Percentiles rank a stretch among this genome's conserved stretches.
These are phyloP conservation scores for Xylaria hypoxylon DNA, from an alignment of 2,329 filamentous ascomycete species.

Conservation along the genomic window DNA sequence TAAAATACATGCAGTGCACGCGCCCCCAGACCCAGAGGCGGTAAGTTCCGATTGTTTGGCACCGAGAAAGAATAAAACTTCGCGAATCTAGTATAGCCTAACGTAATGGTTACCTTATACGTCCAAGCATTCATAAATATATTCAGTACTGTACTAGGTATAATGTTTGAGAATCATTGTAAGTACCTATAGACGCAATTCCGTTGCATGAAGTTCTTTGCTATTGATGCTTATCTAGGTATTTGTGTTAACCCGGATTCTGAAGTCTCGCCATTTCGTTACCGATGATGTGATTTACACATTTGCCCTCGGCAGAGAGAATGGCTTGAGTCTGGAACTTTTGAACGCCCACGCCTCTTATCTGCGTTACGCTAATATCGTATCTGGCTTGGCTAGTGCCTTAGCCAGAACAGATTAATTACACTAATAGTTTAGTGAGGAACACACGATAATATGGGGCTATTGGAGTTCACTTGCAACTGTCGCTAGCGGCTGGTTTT, in stretches of 20 bases:
- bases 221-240: background rate
- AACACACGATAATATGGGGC: slow-evolving; percentile 6
- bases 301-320: background rate
- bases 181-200: background rate
- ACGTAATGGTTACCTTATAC: too few species aligned
- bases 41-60: slow-evolving; percentile 25
- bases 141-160: background rate
- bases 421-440: background rate
- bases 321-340: slow-evolving; percentile 32
- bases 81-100: background rate
- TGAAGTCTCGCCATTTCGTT: slow-evolving; percentile 13
- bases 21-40: background rate
- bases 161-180: background rate
- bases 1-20: slow-evolving; percentile 10
- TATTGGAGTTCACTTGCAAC: background rate
- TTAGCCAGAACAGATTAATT: background rate
- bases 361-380: slow-evolving; percentile 17
- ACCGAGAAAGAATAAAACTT: background rate
- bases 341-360: slow-evolving; percentile 12
- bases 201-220: background rate
- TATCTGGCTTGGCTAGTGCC: background rate
- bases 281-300: slow-evolving; percentile 19
- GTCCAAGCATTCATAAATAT: background rate
- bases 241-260: background rate
- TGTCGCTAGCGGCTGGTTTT: background rate